Percentiles rank a stretch among this genome's conserved stretches.
Evolutionary conservation across 495 filamentous ascomycete genomes (phyloP).

Genomic region (Durotheca rogersii): DNA sequence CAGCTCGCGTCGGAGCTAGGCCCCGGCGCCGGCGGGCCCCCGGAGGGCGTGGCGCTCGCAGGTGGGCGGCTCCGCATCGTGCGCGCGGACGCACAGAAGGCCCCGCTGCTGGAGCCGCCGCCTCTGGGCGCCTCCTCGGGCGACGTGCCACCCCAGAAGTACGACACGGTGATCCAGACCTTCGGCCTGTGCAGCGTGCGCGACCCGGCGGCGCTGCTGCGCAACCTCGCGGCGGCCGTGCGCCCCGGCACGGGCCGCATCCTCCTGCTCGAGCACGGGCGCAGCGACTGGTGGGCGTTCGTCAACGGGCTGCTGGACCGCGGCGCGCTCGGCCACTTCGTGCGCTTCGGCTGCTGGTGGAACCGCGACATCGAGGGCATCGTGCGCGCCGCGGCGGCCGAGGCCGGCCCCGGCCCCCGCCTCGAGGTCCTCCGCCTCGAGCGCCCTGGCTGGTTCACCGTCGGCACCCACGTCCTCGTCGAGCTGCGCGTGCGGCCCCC

Average conservation of each 20-base stretch:
- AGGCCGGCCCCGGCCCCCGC: conserved; percentile 62
- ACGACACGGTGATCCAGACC: conserved; percentile 87
- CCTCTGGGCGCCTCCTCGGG: conserved; percentile 27
- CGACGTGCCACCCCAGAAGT: conserved; percentile 44
- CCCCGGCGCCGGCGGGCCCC: conserved; percentile 14
- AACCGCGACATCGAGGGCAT: conserved; percentile 86
- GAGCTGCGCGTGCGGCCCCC: conserved; percentile 42
- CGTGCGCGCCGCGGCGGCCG: conserved; percentile 52
- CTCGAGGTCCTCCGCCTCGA: conserved; percentile 72
- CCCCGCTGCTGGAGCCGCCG: conserved; percentile 29
- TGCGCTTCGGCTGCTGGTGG: conserved; percentile 92
- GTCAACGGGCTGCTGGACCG: conserved; percentile 78
- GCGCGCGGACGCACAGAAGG: conserved; percentile 40
- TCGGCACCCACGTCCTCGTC: conserved; percentile 62
- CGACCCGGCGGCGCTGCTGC: conserved; percentile 68
- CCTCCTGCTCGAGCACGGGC: conserved; percentile 87
- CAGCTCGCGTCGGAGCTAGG: conserved; percentile 23
- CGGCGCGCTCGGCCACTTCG: conserved; percentile 73
- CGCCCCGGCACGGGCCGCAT: conserved; percentile 66
- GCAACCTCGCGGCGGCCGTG: conserved; percentile 53
- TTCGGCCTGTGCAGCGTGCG: conserved; percentile 89
- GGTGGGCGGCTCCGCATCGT: conserved; percentile 40
- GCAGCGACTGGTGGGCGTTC: conserved; percentile 66
- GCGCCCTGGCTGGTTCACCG: conserved; percentile 62
- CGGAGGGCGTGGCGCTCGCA: conserved; percentile 36